Evolutionary conservation across 2,329 filamentous ascomycete species (phyloP).

Genomic region (Pestalotiopsis sp.): DNA sequence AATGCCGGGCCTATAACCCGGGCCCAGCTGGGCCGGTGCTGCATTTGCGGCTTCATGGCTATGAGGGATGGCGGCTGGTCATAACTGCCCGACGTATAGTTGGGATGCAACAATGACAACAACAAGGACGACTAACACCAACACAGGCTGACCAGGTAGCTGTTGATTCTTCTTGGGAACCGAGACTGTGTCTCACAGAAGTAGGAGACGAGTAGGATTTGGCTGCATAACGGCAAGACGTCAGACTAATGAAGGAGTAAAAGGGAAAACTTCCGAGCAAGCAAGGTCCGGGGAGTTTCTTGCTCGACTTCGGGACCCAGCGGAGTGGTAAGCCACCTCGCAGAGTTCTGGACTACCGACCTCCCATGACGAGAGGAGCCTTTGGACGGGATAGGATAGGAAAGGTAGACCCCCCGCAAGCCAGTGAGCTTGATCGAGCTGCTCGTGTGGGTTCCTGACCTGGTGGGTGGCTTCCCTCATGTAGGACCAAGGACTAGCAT

Average conservation of each 20-base stretch:
- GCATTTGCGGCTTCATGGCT: conserved; percentile 4
- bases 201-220: background rate
- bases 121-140: background rate
- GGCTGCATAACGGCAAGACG: background rate
- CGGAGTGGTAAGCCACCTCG: background rate
- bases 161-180: background rate
- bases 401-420: background rate
- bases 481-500: conserved; percentile 2
- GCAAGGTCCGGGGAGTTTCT: background rate
- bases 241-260: background rate
- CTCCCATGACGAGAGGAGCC: background rate
- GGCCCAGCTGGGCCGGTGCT: background rate
- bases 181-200: background rate
- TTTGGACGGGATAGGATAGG: background rate
- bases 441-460: background rate
- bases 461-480: background rate
- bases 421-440: no score
- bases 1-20: background rate
- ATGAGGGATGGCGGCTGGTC: background rate
- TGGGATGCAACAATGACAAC: background rate
- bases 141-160: background rate
- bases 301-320: background rate
- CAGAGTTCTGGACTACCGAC: background rate
- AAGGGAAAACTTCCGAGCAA: background rate
- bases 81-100: conserved; percentile 1